Base-by-base conservation (phyloP, 106 monocot species). In the Cymbidium sinense region DNA sequence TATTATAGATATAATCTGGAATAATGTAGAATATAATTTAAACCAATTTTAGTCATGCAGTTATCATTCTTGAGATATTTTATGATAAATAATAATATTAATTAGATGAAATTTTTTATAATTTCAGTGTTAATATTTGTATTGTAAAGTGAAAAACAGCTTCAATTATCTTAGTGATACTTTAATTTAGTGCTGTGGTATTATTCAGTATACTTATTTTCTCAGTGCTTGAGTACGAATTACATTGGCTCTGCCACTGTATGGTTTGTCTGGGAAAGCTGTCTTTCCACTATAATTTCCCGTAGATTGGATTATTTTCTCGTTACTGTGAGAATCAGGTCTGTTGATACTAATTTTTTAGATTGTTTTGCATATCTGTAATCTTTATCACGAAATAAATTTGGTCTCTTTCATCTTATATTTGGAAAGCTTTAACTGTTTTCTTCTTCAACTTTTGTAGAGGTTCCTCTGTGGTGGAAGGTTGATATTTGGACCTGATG, bases 401-500 rank as follows among this genome's bases (percentile, higher is more conserved):
- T 54, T 36, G 10, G 6, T 72, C 2, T 70, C 5, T 36, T 72
- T 62, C 55, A 61, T 64, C 0, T 41, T 36, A 41, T 15, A 43
- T 67, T 31, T 67, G 30, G 55, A 81, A 67, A 43, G 64, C 31
- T 52, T 39, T 77, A 41, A 44, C 33, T 47, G 12, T 50, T 21
- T 64, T 74, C 20, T 77, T 55, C 78, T 31, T 79, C 23, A 2
- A n/a, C 19, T 43, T 78, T 84, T 83, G 83, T 88, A 95, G 95
- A 88, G 52, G 64, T 95, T 95, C 77, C 18, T 82, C 27, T 73
- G 36, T 58, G 50, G 70, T 73, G 82, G 82, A 61, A 77, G 82
- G 54, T 78, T 82, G 37, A 82, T 82, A 77, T 82, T 82, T 77
- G 82, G 82, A 82, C 82, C 82, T 23, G 77, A 82, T 77, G 82